Evolutionary conservation across 768 basidiomycete genomes (phyloP).

Genomic region (Dioszegia hungarica): DNA sequence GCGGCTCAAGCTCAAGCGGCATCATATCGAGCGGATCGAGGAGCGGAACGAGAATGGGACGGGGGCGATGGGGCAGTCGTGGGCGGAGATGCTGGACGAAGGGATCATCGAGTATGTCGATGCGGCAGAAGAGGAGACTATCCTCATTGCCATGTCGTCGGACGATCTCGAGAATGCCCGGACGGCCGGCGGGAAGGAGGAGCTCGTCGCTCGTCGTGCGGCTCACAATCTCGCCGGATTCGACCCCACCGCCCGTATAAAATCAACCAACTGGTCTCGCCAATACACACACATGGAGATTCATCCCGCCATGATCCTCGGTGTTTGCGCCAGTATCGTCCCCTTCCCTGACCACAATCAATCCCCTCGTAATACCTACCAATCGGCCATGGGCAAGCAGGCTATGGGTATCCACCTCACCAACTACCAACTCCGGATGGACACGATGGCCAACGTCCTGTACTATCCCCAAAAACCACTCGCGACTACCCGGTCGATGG

Average conservation of each 20-base stretch:
- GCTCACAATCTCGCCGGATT: constrained; percentile 50
- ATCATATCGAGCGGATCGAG: constrained; percentile 64
- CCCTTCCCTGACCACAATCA: constrained; percentile 99
- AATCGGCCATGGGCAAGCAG: constrained; percentile 99
- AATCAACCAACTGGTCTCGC: constrained; percentile 75
- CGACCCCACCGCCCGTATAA: constrained; percentile 82
- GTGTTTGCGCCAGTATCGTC: constrained; percentile 97
- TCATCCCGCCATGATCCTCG: constrained; percentile 97
- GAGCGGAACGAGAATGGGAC: constrained; percentile 55
- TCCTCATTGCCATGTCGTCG: constrained; percentile 98
- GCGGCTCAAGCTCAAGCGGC: constrained; percentile 73
- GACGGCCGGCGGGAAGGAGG: constrained; percentile 31
- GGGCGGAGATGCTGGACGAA: constrained; percentile 75
- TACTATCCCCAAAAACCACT: constrained; percentile 99
- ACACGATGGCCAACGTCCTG: constrained; percentile 99
- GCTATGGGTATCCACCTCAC: constrained; percentile 99
- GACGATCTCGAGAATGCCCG: constrained; percentile 88
- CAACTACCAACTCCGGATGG: constrained; percentile 98
- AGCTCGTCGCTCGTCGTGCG: constrained; percentile 51
- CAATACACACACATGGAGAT: constrained; percentile 99
- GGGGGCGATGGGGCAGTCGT: constrained; percentile 54
- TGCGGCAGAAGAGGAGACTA: constrained; percentile 98
- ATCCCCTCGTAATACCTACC: constrained; percentile 99
- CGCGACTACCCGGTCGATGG: constrained; percentile 98
- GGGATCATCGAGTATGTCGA: constrained; percentile 92